A percentile compares a stretch with the other conserved stretches of the same genome.
These are phyloP conservation scores for Tuctoria greenei DNA, from an alignment of 176 grass and related monocot species.

Conservation along the genomic window DNA sequence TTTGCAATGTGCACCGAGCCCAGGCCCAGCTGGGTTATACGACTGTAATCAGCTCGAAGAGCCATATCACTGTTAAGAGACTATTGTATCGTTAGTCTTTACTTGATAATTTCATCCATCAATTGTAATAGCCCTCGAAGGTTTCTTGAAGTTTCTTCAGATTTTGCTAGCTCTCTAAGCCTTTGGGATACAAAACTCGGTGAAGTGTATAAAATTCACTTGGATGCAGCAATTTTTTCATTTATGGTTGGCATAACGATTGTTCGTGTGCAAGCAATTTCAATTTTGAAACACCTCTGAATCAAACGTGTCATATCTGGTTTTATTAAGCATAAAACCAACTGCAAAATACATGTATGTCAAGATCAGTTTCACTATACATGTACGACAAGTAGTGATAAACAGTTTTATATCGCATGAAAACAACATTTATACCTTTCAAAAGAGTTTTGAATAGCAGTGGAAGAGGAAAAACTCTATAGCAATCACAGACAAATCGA, in stretches of 20 bases:
- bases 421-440: no score
- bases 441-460: no score
- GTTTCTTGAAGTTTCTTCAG: constrained; percentile 21
- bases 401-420: no score
- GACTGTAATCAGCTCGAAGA: not conserved
- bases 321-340: no score
- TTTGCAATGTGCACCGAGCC: not conserved
- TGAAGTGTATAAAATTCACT: not conserved
- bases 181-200: constrained; percentile 11
- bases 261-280: no score
- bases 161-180: constrained; percentile 21
- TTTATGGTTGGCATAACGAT: not conserved
- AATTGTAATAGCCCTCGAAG: not conserved
- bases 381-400: no score
- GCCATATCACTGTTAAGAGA: not conserved
- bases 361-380: no score
- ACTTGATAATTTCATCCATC: not conserved
- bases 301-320: no score
- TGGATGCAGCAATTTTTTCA: constrained; percentile 26
- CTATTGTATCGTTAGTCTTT: not conserved
- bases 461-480: no score
- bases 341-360: no score
- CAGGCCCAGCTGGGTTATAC: not conserved
- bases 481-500: no score
- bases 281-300: no score